These are phyloP conservation scores for Hemisphaericaspora nanyangensis DNA, from an alignment of 805 yeast species.

Conservation along the genomic window DNA sequence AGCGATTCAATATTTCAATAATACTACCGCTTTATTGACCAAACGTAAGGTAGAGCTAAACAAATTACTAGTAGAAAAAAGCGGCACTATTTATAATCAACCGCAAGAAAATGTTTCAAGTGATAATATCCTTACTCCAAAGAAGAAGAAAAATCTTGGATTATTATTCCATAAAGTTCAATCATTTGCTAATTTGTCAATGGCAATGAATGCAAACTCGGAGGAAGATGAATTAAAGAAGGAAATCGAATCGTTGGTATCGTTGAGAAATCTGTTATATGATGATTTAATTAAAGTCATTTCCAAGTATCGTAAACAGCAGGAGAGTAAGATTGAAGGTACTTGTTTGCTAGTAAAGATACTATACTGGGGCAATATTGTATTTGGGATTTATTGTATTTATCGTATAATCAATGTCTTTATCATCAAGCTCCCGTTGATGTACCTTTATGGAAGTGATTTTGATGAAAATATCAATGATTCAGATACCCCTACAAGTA, in stretches of 20 bases:
- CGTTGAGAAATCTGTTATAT: constrained; percentile 27
- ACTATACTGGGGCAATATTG: constrained; percentile 16
- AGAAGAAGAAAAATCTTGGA: constrained; percentile 17
- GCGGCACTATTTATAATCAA: constrained; percentile 26
- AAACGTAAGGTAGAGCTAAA: constrained; percentile 32
- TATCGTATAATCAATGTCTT: constrained; percentile 45
- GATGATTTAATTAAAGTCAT: constrained; percentile 24
- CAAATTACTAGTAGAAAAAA: constrained; percentile 12
- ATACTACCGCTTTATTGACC: constrained; percentile 32
- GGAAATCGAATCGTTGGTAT: constrained; percentile 37
- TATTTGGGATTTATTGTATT: constrained; percentile 46
- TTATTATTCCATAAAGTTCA: constrained; percentile 37
- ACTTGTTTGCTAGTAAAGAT: constrained; percentile 5
- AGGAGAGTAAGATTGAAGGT: constrained; percentile 5
- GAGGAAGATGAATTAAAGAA: constrained; percentile 32
- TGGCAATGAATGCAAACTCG: constrained; percentile 10
- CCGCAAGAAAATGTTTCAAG: constrained; percentile 11
- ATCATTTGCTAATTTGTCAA: constrained; percentile 35
- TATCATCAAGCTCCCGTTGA: constrained; percentile 36
- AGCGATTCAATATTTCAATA: constrained; percentile 37
- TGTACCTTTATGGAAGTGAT: constrained; percentile 11
- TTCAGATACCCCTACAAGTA: constrained; percentile 7
- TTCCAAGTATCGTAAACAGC: constrained; percentile 13
- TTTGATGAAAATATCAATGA: not conserved
- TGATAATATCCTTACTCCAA: constrained; percentile 1